Evolutionary conservation across 495 filamentous ascomycete genomes (phyloP), one percentile per base, ranked within the genome.

Genomic region (Podospora fimiseda): DNA sequence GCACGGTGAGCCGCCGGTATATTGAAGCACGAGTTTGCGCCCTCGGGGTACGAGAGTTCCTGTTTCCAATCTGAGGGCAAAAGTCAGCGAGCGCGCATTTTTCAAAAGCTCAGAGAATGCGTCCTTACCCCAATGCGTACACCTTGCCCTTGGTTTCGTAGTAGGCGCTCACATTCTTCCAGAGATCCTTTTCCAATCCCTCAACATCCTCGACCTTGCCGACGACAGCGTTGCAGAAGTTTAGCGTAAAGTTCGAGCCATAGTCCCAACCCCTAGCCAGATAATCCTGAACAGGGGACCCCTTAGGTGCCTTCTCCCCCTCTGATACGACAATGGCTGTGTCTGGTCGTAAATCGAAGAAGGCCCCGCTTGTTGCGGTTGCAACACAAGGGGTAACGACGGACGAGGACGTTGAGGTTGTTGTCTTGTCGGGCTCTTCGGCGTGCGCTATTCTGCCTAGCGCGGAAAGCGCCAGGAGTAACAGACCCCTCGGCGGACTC

Each of bases 91-190:
- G 60, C 52, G 44, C 50, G 43, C 30, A 48, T 14, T 42, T 18
- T 20, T 37, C 38, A 27, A n/a, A 16, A 14, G 14, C 38, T 9
- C 22, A 37, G 13, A 24, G n/a, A 7, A 9, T 1, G 38, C 9
- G 9, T 13, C 71, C 83, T 53, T 74, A 90, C 84, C 93, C 93
- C 41, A 99, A 80, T 1, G 89, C 91, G 66, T 88, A 96, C 27
- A 80, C 75, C 64, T 89, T 85, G 18, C 81, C 83, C 15, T 83
- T 79, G 36, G 73, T 70, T 60, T 83, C 76, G 57, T 97, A 98
- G 64, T 81, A 95, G n/a, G 93, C 93, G 69, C 88, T 92, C 60
- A 97, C 79, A 65, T 96, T 95, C 72, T 74, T 75, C 83, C 84
- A 90, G 36, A 73, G 60, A 45, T 70, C 61, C 53, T 80, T 72